Conservation (phyloP, 2,329 filamentous ascomycete species). For the Akanthomyces uredinophilus region DNA sequence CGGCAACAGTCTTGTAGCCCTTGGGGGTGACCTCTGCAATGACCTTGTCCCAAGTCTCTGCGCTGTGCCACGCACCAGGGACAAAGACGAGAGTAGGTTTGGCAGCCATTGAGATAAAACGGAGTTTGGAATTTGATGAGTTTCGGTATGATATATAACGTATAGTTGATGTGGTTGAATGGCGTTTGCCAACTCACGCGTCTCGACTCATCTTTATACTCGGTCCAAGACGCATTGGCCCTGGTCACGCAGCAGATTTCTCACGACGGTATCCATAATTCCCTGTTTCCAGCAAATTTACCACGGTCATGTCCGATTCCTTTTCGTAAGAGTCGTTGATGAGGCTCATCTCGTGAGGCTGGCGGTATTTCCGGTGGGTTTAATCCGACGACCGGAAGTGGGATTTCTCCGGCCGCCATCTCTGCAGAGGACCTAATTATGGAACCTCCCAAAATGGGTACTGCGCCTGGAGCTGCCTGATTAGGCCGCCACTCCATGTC, state of each 20-base stretch:
- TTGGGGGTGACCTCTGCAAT: conserved; percentile 28
- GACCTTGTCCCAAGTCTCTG: conserved; percentile 33
- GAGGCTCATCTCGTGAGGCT: not conserved
- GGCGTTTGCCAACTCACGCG: no score
- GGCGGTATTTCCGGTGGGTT: not conserved
- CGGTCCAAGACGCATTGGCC: not conserved
- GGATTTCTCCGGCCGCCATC: not conserved
- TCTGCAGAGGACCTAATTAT: no score
- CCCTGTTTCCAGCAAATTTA: not conserved
- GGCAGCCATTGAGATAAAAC: not conserved
- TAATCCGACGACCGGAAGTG: not conserved
- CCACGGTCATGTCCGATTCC: not conserved
- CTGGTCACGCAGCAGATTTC: not conserved
- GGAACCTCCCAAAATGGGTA: not conserved
- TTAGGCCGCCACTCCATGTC: not conserved
- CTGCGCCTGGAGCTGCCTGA: conserved; percentile 10
- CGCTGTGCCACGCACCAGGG: conserved; percentile 43
- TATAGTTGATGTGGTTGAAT: not conserved
- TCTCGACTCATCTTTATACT: not conserved
- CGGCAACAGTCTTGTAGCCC: conserved; percentile 28
- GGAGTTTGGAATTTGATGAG: not conserved
- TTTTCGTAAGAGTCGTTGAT: not conserved
- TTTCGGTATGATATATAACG: not conserved
- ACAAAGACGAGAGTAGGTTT: conserved; percentile 38
- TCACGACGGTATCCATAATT: not conserved